Base-by-base conservation (phyloP, 257 asterid genomes). In the Cinchona pubescens region DNA sequence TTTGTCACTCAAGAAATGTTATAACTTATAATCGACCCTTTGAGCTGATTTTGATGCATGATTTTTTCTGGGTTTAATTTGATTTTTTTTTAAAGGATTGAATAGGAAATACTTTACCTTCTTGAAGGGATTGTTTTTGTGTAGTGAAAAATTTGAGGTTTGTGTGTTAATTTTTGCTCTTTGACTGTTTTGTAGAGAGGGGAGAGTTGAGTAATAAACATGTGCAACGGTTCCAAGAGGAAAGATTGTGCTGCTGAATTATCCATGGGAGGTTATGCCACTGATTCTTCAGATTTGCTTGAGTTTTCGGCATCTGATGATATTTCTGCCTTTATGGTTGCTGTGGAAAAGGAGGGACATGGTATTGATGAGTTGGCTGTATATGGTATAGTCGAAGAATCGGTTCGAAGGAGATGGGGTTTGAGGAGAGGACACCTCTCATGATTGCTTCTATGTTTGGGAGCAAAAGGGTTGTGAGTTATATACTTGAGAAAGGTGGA, bases 381-480 rank as follows among this genome's bases (percentile, higher is more conserved):
- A n/a, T 85, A n/a, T 85, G 88, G 88, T 85, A 82, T 55, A 82
- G 81, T 15, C 80, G 82, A 48, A 85, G 74, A 82, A 75, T 82
- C 58, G 86, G 84, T 61, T 73, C 76, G 4, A 85, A 72, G 70
- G 74, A 72, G 77, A 82, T 85, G 88, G 88, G 79, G 4, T 67
- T 76, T 16, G 84, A 82, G 38, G 86, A 82, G 72, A 82, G 88
- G 83, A 82, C 84, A 7, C 84, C 88, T 3, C 78, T 85, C 37
- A 76, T 82, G 86, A 80, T 85, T 56, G 88, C 88, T 78, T 74
- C 88, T 16, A 74, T 76, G 78, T 79, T 74, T 71, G 88, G 86
- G 21, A 77, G 86, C 84, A 85, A 85, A 67, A 70, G 40, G 64
- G 78, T 85, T 51, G 19, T 85, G 42, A 80, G 10, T 46, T 85